A percentile compares a stretch with the other conserved stretches of the same genome.
Conservation (phyloP, 164 flowering plant species). For the Sextonia rubra region DNA sequence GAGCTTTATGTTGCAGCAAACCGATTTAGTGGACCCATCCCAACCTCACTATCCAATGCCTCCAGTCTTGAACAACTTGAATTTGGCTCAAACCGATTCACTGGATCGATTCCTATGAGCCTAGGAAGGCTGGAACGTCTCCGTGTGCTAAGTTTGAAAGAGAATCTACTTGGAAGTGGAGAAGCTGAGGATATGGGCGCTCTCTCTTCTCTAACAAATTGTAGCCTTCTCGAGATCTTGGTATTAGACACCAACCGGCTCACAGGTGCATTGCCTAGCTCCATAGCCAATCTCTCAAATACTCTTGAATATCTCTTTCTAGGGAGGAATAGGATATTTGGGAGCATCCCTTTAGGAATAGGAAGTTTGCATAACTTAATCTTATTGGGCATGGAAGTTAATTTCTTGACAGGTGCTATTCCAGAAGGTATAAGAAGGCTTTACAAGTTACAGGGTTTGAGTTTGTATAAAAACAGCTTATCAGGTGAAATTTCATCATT, state of each 20-base stretch:
- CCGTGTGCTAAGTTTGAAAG: rapidly evolving
- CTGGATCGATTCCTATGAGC: no score
- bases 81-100: no score
- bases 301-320: conserved; percentile 18
- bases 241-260: conserved; percentile 32
- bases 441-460: conserved; percentile 9
- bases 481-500: conserved; percentile 25
- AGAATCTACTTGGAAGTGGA: not conserved
- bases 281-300: conserved; percentile 48
- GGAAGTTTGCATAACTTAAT: conserved; percentile 23
- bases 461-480: conserved; percentile 14
- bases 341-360: conserved; percentile 35
- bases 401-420: conserved; percentile 13
- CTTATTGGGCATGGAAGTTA: conserved; percentile 23
- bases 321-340: conserved; percentile 31
- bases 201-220: conserved; percentile 29
- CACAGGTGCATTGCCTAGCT: conserved; percentile 37
- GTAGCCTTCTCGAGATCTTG: conserved; percentile 24
- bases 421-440: conserved; percentile 26
- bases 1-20: rapidly evolving
- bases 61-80: no score
- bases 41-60: no score
- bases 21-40: no score
- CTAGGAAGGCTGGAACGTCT: not conserved
- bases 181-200: conserved; percentile 23